Evolutionary conservation across 1,284 basidiomycete genomes (phyloP).

Genomic region (Volvariella surrecta): DNA sequence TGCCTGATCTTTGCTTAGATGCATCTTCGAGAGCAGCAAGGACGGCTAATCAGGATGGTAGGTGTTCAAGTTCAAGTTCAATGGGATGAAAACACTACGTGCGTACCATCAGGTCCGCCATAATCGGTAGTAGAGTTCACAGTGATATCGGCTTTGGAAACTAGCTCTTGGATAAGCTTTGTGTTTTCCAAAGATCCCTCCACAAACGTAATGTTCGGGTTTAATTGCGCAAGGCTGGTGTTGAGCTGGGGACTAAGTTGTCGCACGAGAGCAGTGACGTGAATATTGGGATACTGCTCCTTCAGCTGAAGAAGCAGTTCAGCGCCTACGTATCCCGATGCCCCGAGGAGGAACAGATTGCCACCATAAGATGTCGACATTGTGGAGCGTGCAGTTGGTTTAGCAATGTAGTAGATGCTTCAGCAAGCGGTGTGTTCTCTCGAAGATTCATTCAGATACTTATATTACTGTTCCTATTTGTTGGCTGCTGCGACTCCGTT

Average conservation of each 20-base stretch:
- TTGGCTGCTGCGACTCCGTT: no score
- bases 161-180: conserved; percentile 24
- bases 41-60: conserved; percentile 19
- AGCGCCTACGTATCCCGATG: conserved; percentile 34
- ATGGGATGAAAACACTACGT: no score
- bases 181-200: conserved; percentile 29
- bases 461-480: no score
- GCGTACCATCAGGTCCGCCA: neutral
- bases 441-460: no score
- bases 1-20: conserved; percentile 18
- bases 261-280: conserved; percentile 23
- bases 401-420: no score
- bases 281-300: conserved; percentile 13
- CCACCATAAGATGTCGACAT: neutral
- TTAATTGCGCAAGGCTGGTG: conserved; percentile 18
- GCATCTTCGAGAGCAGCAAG: conserved; percentile 28
- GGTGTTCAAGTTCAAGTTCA: no score
- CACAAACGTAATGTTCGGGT: conserved; percentile 23
- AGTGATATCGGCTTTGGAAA: conserved; percentile 20
- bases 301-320: conserved; percentile 26
- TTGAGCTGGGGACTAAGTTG: conserved; percentile 21
- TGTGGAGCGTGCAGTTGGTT: no score
- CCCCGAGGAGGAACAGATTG: conserved; percentile 33
- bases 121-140: conserved; percentile 24
- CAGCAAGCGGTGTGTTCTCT: no score